A percentile compares a stretch with the other conserved stretches of the same genome.
These are phyloP conservation scores for Psidium friedrichsthalianum DNA, from an alignment of 345 rosid species.

Conservation along the genomic window DNA sequence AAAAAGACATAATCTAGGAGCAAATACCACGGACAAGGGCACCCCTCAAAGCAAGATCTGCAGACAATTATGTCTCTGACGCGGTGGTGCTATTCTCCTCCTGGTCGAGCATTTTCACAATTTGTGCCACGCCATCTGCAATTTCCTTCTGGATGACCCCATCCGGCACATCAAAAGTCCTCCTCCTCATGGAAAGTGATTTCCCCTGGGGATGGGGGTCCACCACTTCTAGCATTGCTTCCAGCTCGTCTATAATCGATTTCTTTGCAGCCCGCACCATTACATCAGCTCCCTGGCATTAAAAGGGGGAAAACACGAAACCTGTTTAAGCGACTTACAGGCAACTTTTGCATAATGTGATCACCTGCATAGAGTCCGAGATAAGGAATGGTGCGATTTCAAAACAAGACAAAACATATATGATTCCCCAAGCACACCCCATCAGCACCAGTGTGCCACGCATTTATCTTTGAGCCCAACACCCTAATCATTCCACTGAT, in stretches of 20 bases:
- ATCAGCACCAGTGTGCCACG: not conserved
- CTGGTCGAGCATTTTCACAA: slow-evolving; percentile 60
- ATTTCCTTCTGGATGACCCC: slow-evolving; percentile 53
- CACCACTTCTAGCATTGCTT: slow-evolving; percentile 82
- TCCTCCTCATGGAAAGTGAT: slow-evolving; percentile 61
- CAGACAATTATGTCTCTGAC: slow-evolving; percentile 17
- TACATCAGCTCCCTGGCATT: slow-evolving; percentile 48
- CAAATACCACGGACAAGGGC: not conserved
- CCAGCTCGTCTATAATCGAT: slow-evolving; percentile 85
- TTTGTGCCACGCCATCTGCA: slow-evolving; percentile 75
- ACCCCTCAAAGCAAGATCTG: not conserved
- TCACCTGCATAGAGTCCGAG: not conserved
- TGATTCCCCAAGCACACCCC: not conserved
- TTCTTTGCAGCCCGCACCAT: slow-evolving; percentile 76
- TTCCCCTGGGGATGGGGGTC: slow-evolving; percentile 76
- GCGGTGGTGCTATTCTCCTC: slow-evolving; percentile 23
- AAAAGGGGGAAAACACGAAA: not conserved
- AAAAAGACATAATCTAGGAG: not conserved
- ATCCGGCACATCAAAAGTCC: slow-evolving; percentile 90
- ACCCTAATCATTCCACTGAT: not conserved
- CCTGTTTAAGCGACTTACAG: not conserved
- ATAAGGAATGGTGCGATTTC: not conserved
- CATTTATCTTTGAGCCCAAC: not conserved
- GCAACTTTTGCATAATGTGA: not conserved
- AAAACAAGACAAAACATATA: not conserved